Conservation (phyloP, 805 yeast genomes). For the Candida alai region DNA sequence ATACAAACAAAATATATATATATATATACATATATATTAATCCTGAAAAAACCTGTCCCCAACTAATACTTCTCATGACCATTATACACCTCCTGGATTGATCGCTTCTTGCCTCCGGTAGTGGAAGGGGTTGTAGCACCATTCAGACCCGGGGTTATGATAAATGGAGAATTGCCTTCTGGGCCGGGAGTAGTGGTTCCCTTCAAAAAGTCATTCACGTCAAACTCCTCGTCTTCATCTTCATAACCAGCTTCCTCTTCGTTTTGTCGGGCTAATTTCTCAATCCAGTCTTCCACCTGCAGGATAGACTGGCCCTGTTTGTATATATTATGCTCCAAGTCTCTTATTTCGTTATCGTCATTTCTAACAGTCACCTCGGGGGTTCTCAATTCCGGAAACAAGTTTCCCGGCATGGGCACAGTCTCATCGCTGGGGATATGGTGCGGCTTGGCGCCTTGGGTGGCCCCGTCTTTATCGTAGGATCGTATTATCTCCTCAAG, state of each 20-base stretch:
- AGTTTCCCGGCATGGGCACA: constrained; percentile 30
- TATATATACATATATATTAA: background rate
- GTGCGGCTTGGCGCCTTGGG: constrained; percentile 27
- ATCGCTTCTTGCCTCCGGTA: constrained; percentile 10
- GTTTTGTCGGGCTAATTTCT: constrained; percentile 26
- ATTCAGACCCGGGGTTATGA: constrained; percentile 11
- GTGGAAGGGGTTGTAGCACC: constrained; percentile 1
- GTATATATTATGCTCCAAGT: constrained; percentile 44
- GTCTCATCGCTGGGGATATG: background rate
- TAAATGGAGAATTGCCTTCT: constrained; percentile 8
- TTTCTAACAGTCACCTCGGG: no score
- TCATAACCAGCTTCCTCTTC: constrained; percentile 15
- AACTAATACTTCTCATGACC: constrained; percentile 6
- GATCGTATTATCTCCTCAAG: constrained; percentile 30
- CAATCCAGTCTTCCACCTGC: constrained; percentile 57
- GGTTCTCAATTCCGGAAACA: constrained; percentile 27
- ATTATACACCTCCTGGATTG: constrained; percentile 15
- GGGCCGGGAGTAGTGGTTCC: constrained; percentile 8
- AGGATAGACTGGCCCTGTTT: constrained; percentile 51
- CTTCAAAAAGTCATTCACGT: constrained; percentile 29
- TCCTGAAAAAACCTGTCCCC: background rate
- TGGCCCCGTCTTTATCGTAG: constrained; percentile 20
- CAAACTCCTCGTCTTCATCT: constrained; percentile 22
- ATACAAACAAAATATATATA: background rate
- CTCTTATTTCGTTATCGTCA: constrained; percentile 22